phyloP scores from a whole-genome alignment of 148 eudicot genomes.

The Dianthus caryophyllus region DNA sequence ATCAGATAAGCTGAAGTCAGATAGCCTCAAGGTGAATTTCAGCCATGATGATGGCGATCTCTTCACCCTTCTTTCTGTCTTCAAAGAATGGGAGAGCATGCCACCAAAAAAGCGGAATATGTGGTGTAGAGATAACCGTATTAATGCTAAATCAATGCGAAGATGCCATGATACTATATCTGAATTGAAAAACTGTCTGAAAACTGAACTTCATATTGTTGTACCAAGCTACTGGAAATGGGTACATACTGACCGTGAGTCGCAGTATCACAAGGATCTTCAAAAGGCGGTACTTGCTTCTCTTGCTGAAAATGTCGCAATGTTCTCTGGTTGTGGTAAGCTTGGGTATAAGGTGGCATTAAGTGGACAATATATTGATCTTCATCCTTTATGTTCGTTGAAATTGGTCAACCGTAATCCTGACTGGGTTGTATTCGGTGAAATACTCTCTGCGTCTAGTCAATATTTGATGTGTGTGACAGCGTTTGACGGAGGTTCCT shows the following conservation, averaged over 20 bases:
- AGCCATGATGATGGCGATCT: slow-evolving; percentile 84
- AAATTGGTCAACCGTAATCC: slow-evolving; percentile 65
- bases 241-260: slow-evolving; percentile 39
- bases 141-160: slow-evolving; percentile 86
- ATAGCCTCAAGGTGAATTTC: slow-evolving; percentile 76
- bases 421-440: slow-evolving; percentile 88
- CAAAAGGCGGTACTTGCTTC: slow-evolving; percentile 63
- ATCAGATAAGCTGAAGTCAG: slow-evolving; percentile 70
- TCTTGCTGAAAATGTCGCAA: slow-evolving; percentile 73
- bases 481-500: slow-evolving; percentile 48
- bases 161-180: slow-evolving; percentile 68
- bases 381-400: slow-evolving; percentile 89
- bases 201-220: slow-evolving; percentile 56
- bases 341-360: slow-evolving; percentile 87
- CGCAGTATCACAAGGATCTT: slow-evolving; percentile 48
- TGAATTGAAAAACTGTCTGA: slow-evolving; percentile 67
- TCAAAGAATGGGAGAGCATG: slow-evolving; percentile 67
- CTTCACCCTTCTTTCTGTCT: slow-evolving; percentile 82
- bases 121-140: slow-evolving; percentile 94
- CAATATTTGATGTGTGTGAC: slow-evolving; percentile 78
- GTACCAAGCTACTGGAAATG: slow-evolving; percentile 79
- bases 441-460: slow-evolving; percentile 51
- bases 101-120: slow-evolving; percentile 41
- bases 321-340: slow-evolving; percentile 78
- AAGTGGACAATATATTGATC: slow-evolving; percentile 60